A percentile compares a stretch with the other conserved stretches of the same genome.
These are phyloP conservation scores for Mucor lusitanicus DNA, from an alignment of 371 early-diverging fungal genomes.

Conservation along the genomic window DNA sequence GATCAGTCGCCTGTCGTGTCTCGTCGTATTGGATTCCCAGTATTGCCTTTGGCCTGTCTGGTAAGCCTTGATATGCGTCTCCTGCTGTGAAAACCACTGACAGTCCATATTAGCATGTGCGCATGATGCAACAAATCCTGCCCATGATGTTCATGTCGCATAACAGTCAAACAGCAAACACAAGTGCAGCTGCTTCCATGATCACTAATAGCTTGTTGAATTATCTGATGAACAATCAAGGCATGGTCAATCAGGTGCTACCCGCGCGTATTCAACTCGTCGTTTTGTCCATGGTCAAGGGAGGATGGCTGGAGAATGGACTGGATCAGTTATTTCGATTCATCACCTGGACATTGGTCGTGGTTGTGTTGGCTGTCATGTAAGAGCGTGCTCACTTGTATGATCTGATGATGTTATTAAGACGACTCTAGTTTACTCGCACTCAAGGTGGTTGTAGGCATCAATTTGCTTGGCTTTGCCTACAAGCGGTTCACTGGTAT, in stretches of 20 bases:
- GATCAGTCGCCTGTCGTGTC: constrained; percentile 90
- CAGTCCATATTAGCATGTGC: constrained; percentile 37
- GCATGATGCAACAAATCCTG: constrained; percentile 73
- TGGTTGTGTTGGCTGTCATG: constrained; percentile 34
- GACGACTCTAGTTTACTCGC: constrained; percentile 58
- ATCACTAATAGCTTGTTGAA: constrained; percentile 22
- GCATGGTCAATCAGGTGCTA: constrained; percentile 22
- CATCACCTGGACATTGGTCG: constrained; percentile 24
- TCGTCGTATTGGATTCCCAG: constrained; percentile 89
- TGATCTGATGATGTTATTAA: no score
- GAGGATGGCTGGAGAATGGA: constrained; percentile 41
- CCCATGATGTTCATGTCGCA: constrained; percentile 61
- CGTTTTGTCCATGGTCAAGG: constrained; percentile 28
- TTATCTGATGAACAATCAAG: constrained; percentile 29
- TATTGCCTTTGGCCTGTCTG: constrained; percentile 86
- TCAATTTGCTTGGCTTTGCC: constrained; percentile 71
- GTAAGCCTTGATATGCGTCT: constrained; percentile 37
- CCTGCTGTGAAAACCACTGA: neutral
- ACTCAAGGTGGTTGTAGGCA: constrained; percentile 74
- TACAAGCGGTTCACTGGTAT: constrained; percentile 63
- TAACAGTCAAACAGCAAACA: constrained; percentile 7
- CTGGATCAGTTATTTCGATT: constrained; percentile 33
- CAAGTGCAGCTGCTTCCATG: constrained; percentile 20
- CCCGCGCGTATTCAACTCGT: constrained; percentile 35
- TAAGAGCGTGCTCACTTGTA: constrained; percentile 17